A percentile compares a stretch with the other conserved stretches of the same genome.
These are phyloP conservation scores for Backusella tarrabulga DNA, from an alignment of 192 early-diverging fungal species.

Conservation along the genomic window DNA sequence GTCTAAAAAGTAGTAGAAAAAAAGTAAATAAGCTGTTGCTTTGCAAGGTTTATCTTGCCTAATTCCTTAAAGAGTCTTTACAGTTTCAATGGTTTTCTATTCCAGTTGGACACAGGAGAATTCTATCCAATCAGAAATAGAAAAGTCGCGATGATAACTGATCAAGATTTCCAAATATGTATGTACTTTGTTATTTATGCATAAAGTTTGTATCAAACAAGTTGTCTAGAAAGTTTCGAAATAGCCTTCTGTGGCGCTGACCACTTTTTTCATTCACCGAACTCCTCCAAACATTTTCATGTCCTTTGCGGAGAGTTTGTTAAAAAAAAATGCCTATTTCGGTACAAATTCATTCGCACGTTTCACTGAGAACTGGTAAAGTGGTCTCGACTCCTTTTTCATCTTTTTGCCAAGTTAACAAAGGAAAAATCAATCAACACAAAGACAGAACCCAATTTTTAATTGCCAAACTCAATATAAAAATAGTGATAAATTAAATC, in stretches of 20 bases:
- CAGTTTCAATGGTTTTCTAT: neutral
- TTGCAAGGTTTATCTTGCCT: neutral
- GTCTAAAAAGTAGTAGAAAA: neutral
- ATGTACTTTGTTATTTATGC: neutral
- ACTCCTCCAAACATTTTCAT: neutral
- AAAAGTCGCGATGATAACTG: neutral
- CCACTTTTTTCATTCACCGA: neutral
- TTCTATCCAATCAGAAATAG: neutral
- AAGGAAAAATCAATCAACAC: neutral
- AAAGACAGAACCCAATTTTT: neutral
- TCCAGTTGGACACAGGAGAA: neutral
- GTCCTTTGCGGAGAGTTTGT: neutral
- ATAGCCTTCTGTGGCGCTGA: neutral
- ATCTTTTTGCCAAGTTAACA: neutral
- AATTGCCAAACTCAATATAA: neutral
- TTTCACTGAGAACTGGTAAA: neutral
- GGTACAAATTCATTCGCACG: neutral
- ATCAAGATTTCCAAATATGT: neutral
- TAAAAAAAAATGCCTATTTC: neutral
- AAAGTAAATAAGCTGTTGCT: neutral
- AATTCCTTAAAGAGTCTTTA: neutral
- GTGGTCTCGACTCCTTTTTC: slow-evolving; percentile 1
- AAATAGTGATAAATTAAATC: neutral
- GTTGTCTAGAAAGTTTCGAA: slow-evolving; percentile 1
- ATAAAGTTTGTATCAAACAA: neutral